Evolutionary conservation across 1,139 yeast species (phyloP).

Genomic region (Lodderomyces parapsilosis): DNA sequence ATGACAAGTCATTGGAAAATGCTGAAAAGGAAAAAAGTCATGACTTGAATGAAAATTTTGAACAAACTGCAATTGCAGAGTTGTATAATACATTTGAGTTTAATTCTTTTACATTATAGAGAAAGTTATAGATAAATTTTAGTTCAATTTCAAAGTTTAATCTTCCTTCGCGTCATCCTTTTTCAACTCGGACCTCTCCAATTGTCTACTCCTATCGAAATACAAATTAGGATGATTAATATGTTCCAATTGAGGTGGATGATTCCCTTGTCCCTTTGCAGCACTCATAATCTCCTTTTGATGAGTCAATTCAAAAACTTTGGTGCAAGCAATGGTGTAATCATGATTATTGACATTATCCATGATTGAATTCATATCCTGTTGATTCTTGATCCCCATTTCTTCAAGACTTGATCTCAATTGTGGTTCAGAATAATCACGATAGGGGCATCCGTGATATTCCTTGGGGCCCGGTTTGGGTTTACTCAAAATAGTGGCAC

Average conservation of each 20-base stretch:
- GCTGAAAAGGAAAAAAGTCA: constrained; percentile 24
- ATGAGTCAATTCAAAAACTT: constrained; percentile 83
- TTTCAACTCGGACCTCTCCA: constrained; percentile 17
- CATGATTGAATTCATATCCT: constrained; percentile 58
- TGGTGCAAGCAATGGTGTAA: constrained; percentile 84
- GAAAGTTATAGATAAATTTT: neutral
- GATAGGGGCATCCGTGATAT: constrained; percentile 90
- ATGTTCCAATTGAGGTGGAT: constrained; percentile 25
- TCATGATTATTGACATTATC: constrained; percentile 67
- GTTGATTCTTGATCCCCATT: constrained; percentile 71
- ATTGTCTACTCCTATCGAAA: constrained; percentile 68
- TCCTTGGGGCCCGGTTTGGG: constrained; percentile 74
- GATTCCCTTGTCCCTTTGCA: constrained; percentile 26
- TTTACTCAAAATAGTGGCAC: constrained; percentile 70
- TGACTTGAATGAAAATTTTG: constrained; percentile 20
- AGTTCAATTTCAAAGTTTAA: neutral
- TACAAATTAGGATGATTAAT: constrained; percentile 87
- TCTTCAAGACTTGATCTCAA: constrained; percentile 53
- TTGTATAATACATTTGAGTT: constrained; percentile 42
- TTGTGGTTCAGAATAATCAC: constrained; percentile 66
- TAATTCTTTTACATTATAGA: constrained; percentile 37
- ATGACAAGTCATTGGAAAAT: constrained; percentile 37
- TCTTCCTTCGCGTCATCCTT: constrained; percentile 3
- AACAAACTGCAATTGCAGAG: constrained; percentile 17
- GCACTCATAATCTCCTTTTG: constrained; percentile 34